A percentile compares a stretch with the other conserved stretches of the same genome.
These are phyloP conservation scores for Lactifluus volemus DNA, from an alignment of 768 basidiomycete species.

Conservation along the genomic window DNA sequence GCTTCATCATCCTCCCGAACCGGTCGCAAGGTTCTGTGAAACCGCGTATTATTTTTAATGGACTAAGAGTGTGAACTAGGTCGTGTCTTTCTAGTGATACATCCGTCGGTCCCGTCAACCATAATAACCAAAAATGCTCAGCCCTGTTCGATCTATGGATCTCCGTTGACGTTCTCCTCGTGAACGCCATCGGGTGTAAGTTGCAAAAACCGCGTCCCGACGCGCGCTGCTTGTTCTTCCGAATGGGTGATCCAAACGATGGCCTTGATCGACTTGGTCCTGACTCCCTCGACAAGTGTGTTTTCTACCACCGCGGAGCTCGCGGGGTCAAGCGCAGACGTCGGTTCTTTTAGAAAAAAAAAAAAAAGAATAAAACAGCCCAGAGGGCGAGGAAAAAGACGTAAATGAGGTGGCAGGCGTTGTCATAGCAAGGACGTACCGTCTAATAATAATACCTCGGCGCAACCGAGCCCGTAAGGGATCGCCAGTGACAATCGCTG, in stretches of 20 bases:
- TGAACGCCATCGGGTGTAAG: conserved; percentile 22
- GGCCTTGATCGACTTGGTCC: conserved; percentile 50
- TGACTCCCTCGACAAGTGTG: conserved; percentile 45
- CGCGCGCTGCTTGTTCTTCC: conserved; percentile 64
- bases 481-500: conserved; percentile 77
- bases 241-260: conserved; percentile 88
- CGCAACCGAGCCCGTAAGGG: conserved; percentile 61
- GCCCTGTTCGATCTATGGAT: conserved; percentile 11
- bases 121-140: not conserved
- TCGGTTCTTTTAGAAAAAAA: conserved; percentile 53
- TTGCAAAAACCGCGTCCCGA: conserved; percentile 61
- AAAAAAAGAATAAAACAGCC: not conserved
- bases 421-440: conserved; percentile 35
- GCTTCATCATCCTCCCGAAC: not conserved
- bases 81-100: conserved; percentile 1
- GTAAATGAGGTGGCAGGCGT: not conserved
- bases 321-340: conserved; percentile 73
- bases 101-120: not conserved
- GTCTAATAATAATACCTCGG: conserved; percentile 72
- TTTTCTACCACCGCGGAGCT: conserved; percentile 61
- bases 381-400: not conserved
- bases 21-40: not conserved
- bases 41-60: not conserved
- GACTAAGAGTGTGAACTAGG: not conserved
- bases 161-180: conserved; percentile 20